phyloP scores from a whole-genome alignment of 139 green algal species.

The Chlorella sorokiniana region DNA sequence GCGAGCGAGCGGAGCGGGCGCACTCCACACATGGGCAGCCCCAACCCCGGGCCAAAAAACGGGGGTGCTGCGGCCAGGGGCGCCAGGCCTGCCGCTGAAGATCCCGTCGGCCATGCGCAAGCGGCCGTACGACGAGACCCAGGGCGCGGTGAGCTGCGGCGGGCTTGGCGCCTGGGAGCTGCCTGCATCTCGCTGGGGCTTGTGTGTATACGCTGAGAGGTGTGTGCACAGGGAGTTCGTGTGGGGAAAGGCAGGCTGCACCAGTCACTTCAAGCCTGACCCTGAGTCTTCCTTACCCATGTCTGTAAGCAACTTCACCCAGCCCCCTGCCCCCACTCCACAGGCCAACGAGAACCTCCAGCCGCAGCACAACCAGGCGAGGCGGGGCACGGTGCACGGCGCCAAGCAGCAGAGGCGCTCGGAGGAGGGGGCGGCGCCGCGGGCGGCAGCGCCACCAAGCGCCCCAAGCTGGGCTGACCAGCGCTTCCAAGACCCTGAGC shows the following conservation, averaged over 20 bases:
- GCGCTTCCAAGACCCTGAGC: not conserved
- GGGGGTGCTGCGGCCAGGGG: not conserved
- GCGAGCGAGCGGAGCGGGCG: not conserved
- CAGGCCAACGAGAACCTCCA: constrained; percentile 7
- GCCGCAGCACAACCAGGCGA: not conserved
- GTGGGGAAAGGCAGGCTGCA: not conserved
- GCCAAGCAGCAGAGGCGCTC: not conserved
- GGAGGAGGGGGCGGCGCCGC: not conserved
- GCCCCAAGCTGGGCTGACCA: not conserved
- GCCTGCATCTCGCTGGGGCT: too few species aligned
- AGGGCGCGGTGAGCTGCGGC: not conserved
- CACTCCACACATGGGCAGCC: not conserved
- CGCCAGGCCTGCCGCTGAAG: constrained; percentile 29
- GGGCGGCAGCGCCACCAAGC: not conserved
- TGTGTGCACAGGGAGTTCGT: not conserved
- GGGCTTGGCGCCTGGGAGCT: too few species aligned
- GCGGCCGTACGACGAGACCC: not conserved
- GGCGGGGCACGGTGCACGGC: not conserved
- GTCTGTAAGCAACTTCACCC: too few species aligned
- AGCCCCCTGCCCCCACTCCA: not conserved
- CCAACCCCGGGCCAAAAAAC: constrained; percentile 39
- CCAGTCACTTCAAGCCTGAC: too few species aligned
- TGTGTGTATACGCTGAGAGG: not conserved
- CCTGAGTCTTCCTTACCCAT: not conserved
- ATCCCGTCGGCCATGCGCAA: constrained; percentile 34